Evolutionary conservation across 768 basidiomycete genomes (phyloP), one percentile per base, ranked within the genome.

Genomic region (Xanthoconium stramineum): DNA sequence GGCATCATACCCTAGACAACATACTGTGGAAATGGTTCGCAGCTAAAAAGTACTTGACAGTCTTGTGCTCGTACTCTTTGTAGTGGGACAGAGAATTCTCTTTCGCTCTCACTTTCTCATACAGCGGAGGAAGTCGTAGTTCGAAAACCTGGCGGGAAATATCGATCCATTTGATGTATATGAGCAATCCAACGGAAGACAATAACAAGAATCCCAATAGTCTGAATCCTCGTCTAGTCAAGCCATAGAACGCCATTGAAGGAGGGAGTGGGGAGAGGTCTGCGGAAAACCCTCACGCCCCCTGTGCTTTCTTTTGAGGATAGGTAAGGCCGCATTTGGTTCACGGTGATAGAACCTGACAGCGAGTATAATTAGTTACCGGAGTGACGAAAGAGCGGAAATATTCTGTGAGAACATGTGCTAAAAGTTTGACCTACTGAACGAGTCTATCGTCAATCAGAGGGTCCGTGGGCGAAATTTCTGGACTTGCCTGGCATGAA

Each of bases 31-130:
- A 75, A 60, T 83, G 80, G 53, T 81, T 81, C 4, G 78, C 75
- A 32, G 79, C 63, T 63, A 74, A 80, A 10, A 84, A 62, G 58
- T 78, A 83, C 55, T 73, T 76, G 15, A 72, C 65, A 20, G 65
- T 56, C 19, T 72, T 75, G 40, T 9, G 47, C 19, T 77, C 68
- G 11, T 77, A 69, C 3, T 59, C 52, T 32, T 71, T 59, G 56
- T 81, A 78, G 52, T 83, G 81, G 0, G 74, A 69, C 1, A 83
- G 59, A 2, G 53, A 55, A 4, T 71, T 66, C 57, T 83, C 81
- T 9, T 69, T 68, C 48, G 64, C 64, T 35, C 71, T 71, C 48
- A 71, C 76, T 20, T 65, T 57, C 29, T 73, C 65, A 57, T 78
- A 82, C 11, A 79, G 56, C 1, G 81, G 80, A 15, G 81, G 80